Evolutionary conservation across 2,329 filamentous ascomycete species (phyloP), one percentile per base, ranked within the genome.

Genomic region (Emmonsia crescens): DNA sequence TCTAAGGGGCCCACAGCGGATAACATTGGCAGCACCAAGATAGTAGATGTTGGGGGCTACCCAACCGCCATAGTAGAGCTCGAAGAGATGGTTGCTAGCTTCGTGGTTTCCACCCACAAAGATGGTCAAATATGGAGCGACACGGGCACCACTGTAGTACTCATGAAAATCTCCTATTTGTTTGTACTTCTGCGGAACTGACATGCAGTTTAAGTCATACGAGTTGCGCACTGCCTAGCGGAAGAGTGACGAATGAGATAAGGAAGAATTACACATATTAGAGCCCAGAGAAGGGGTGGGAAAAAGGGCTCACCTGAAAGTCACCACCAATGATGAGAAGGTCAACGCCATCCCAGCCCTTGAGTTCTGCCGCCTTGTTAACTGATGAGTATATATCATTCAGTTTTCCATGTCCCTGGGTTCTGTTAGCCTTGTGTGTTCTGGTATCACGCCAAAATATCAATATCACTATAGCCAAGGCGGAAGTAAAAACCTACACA

Each of bases 1-100:
- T 27, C 94, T 86, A 57, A 99, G 77, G 1, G 89, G 88, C 0
- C 93, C 93, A 38, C 95, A 79, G 21, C 88, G 86, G 48, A 99
- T 73, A 9, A 99, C 87, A 71, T 96, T 96, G 63, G 94, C 91
- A 40, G 91, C 90, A 57, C 94, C 94, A 73, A 97, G 82, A 76
- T 96, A 99, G 79, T 96, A 99, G 65, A 99, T 97, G 67, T 94
- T 96, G 9, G 91, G 91, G 8, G 93, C 93, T 5, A 91, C 94
- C 94, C 94, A 99, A 58, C 94, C 94, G 59, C 94, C 94, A 72
- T 97, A 96, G 77, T 90, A 96, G 0, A 99, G 83, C 76, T 99
- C 94, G 80, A 87, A 94, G 5, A 96, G 79, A 74, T 97, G 86
- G 58, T 89, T 91, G 69, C 89, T 89, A 0, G 94, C 93, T 77